Percentiles rank a stretch among this genome's conserved stretches.
These are phyloP conservation scores for Diversispora eburnea DNA, from an alignment of 192 early-diverging fungal genomes.

Conservation along the genomic window DNA sequence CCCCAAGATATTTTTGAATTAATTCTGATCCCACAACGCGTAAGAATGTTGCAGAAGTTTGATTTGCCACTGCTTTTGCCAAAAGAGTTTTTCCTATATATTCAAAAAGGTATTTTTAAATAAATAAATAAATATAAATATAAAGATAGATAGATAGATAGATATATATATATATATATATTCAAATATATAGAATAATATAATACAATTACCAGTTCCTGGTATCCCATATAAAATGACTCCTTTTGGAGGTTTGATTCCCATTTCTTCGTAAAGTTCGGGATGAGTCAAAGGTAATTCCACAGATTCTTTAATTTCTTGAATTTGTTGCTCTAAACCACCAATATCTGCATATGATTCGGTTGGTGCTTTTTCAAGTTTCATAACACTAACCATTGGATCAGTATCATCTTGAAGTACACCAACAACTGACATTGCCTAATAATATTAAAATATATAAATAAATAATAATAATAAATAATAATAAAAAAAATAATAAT, in stretches of 20 bases:
- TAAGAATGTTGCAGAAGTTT: constrained; percentile 96
- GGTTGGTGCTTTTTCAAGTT: constrained; percentile 96
- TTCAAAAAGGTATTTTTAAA: background rate
- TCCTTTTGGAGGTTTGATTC: constrained; percentile 97
- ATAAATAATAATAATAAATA: background rate
- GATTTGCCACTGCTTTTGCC: constrained; percentile 97
- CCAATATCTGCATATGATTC: constrained; percentile 98
- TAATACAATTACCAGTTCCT: constrained; percentile 71
- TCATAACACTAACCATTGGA: constrained; percentile 99
- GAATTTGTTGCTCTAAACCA: constrained; percentile 94
- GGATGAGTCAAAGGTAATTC: constrained; percentile 96
- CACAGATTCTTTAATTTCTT: constrained; percentile 98
- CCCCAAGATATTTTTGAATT: constrained; percentile 99
- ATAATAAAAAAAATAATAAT: background rate
- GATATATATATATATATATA: background rate
- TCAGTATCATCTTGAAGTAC: constrained; percentile 93
- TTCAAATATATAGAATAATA: too few species aligned
- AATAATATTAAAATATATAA: background rate
- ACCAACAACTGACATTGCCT: constrained; percentile 86
- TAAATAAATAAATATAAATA: background rate
- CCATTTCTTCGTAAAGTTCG: constrained; percentile 98
- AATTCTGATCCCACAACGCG: constrained; percentile 96
- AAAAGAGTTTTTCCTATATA: constrained; percentile 75
- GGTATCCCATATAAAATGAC: constrained; percentile 95
- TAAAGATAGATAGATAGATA: too few species aligned